These are phyloP conservation scores for Trichoderma koningii DNA, from an alignment of 2,329 filamentous ascomycete species.

Conservation along the genomic window DNA sequence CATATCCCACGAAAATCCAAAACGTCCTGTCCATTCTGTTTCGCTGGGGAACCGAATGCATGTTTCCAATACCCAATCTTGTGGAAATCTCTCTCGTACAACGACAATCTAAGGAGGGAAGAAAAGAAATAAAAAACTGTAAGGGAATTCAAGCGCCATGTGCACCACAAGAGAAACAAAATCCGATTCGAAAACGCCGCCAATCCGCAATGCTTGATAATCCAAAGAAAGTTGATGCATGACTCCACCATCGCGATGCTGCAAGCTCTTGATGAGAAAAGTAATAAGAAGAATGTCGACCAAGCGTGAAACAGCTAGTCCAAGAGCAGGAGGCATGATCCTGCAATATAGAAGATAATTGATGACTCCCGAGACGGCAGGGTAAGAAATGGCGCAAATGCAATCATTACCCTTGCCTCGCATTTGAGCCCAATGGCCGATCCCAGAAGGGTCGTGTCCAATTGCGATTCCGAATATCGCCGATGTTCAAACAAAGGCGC, in stretches of 20 bases:
- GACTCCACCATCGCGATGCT: constrained; percentile 25
- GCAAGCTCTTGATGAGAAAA: not conserved
- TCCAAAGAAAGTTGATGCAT: constrained; percentile 8
- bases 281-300: not conserved
- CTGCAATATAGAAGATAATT: not conserved
- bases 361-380: not conserved
- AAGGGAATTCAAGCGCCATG: constrained; percentile 1
- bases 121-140: not conserved
- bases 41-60: not conserved
- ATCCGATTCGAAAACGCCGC: constrained; percentile 17
- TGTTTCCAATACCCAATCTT: too few relatives aligned
- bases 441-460: not conserved
- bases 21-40: too few relatives aligned
- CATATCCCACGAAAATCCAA: not conserved
- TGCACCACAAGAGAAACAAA: constrained; percentile 18
- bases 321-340: constrained; percentile 14
- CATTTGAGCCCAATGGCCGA: not conserved
- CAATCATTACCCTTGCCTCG: not conserved
- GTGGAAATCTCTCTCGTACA: not conserved
- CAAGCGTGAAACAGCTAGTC: constrained; percentile 10
- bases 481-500: not conserved
- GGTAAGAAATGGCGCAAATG: constrained; percentile 25
- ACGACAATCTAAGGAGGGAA: not conserved
- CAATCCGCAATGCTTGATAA: constrained; percentile 23
- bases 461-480: not conserved